These are phyloP conservation scores for Clitopilus hobsonii DNA, from an alignment of 768 basidiomycete genomes.

Conservation along the genomic window DNA sequence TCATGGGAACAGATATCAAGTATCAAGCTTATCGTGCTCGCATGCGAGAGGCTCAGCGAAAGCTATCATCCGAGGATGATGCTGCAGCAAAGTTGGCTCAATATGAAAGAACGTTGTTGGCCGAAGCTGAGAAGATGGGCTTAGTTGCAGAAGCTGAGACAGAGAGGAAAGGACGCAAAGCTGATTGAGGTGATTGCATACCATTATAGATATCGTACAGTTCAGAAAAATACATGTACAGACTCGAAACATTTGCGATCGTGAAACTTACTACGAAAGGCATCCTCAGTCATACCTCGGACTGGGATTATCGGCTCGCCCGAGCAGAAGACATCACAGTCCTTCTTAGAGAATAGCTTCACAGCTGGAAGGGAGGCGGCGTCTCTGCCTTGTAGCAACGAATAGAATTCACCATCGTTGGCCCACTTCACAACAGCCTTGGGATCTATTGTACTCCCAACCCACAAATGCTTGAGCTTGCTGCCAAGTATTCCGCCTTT, in stretches of 20 bases:
- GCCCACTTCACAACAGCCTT: no score
- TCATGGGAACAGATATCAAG: slow-evolving; percentile 88
- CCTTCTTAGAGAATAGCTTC: no score
- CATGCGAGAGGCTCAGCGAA: slow-evolving; percentile 54
- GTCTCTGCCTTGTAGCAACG: no score
- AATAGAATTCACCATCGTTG: no score
- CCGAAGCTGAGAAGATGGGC: slow-evolving; percentile 72
- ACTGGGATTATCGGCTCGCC: neutral
- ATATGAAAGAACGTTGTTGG: slow-evolving; percentile 59
- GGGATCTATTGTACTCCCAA: no score
- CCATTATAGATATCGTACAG: no score
- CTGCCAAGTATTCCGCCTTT: no score
- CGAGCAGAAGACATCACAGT: neutral
- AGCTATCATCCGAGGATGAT: slow-evolving; percentile 38
- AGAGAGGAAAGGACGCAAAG: slow-evolving; percentile 26
- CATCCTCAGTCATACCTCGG: neutral
- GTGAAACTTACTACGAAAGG: neutral
- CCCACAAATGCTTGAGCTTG: no score
- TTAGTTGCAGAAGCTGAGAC: slow-evolving; percentile 60
- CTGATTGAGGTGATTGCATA: no score
- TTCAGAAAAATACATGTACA: neutral
- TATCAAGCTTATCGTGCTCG: slow-evolving; percentile 77
- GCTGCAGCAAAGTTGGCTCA: slow-evolving; percentile 46
- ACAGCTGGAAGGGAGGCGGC: no score
- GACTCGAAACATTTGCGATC: neutral